Conservation (phyloP, 306 rosid species). For the Cicer bijugum region DNA sequence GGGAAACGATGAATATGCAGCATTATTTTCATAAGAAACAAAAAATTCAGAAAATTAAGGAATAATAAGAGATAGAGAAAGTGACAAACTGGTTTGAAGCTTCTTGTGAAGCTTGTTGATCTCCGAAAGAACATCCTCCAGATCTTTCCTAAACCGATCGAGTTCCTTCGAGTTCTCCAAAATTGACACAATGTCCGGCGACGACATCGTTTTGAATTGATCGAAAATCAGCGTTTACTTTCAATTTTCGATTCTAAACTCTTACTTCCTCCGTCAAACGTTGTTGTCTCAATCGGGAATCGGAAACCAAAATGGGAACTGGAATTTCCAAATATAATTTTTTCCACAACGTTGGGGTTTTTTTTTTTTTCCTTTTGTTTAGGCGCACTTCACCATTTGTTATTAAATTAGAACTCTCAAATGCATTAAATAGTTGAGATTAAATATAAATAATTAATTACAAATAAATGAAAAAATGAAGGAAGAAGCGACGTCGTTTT, state of each 20-base stretch:
- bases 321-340: conserved; percentile 9
- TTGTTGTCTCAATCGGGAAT: neutral
- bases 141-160: conserved; percentile 87
- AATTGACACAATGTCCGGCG: conserved; percentile 72
- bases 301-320: neutral
- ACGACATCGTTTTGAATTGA: conserved; percentile 57
- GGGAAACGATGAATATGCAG: neutral
- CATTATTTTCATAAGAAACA: neutral
- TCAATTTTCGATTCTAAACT: conserved; percentile 17
- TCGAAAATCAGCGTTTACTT: conserved; percentile 14
- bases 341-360: neutral
- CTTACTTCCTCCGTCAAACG: conserved; percentile 18
- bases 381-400: neutral
- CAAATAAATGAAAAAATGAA: no score
- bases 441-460: no score
- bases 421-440: no score
- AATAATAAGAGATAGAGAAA: neutral
- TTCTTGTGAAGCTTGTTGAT: conserved; percentile 95
- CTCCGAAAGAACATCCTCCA: conserved; percentile 69
- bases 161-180: conserved; percentile 82
- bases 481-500: no score
- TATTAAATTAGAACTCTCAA: neutral
- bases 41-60: neutral
- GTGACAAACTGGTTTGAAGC: conserved; percentile 69
- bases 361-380: neutral